Percentiles rank a stretch among this genome's conserved stretches.
Conservation (phyloP, 2,329 filamentous ascomycete species). For the Conoideocrella luteorostrata region DNA sequence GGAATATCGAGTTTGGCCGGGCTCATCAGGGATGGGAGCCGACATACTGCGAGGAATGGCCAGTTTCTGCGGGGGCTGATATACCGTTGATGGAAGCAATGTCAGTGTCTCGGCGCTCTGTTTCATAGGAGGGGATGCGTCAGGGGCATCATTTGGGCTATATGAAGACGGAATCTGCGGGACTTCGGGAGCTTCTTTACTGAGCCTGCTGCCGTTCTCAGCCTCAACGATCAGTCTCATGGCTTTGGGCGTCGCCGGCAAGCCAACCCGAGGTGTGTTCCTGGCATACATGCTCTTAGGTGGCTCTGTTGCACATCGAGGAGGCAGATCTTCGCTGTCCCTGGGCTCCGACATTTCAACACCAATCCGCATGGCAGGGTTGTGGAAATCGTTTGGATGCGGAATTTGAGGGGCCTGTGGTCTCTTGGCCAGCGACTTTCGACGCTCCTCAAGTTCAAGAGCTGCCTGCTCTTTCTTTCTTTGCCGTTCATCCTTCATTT, state of each 20-base stretch:
- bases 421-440: conserved; percentile 73
- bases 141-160: conserved; percentile 34
- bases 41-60: conserved; percentile 57
- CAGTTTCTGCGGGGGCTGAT: conserved; percentile 46
- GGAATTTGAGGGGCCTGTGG: conserved; percentile 76
- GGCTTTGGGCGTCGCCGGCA: conserved; percentile 86
- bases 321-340: conserved; percentile 37
- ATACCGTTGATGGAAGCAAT: conserved; percentile 53
- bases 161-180: conserved; percentile 46
- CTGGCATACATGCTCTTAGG: conserved; percentile 44
- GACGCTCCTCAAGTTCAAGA: conserved; percentile 80
- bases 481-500: conserved; percentile 54
- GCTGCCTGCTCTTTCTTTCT: conserved; percentile 69
- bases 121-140: conserved; percentile 27
- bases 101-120: conserved; percentile 32
- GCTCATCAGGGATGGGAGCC: conserved; percentile 42
- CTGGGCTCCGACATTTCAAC: conserved; percentile 40
- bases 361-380: conserved; percentile 18
- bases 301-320: conserved; percentile 61
- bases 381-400: conserved; percentile 54
- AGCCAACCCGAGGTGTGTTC: conserved; percentile 55
- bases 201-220: conserved; percentile 38
- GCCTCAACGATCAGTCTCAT: conserved; percentile 74
- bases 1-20: conserved; percentile 18
- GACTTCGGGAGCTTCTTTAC: conserved; percentile 44